Conservation (phyloP, 441 rosid species). For the Pelargonium cotyledonis region DNA sequence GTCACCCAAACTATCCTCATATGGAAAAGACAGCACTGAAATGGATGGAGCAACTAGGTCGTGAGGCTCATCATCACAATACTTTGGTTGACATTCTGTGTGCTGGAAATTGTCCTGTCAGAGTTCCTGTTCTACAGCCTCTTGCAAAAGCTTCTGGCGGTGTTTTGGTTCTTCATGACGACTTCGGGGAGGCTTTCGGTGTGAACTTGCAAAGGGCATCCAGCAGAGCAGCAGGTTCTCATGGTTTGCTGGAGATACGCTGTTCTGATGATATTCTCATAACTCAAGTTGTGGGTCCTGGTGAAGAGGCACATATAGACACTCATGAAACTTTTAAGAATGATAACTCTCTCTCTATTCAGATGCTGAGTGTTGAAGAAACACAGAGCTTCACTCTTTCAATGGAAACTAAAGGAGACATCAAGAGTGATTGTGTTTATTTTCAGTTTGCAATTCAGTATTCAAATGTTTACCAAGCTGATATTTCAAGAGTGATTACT, state of each 20-base stretch:
- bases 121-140: slow-evolving; percentile 80
- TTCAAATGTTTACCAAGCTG: slow-evolving; percentile 79
- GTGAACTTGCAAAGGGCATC: slow-evolving; percentile 94
- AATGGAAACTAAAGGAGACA: slow-evolving; percentile 81
- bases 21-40: slow-evolving; percentile 78
- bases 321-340: slow-evolving; percentile 62
- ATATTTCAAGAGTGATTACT: slow-evolving; percentile 78
- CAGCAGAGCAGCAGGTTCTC: slow-evolving; percentile 76
- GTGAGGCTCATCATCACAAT: slow-evolving; percentile 60
- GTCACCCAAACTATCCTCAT: slow-evolving; percentile 78
- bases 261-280: slow-evolving; percentile 88
- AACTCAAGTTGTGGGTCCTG: slow-evolving; percentile 91
- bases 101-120: slow-evolving; percentile 93
- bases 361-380: slow-evolving; percentile 86
- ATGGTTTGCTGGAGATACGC: slow-evolving; percentile 82
- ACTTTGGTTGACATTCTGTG: slow-evolving; percentile 89
- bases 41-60: slow-evolving; percentile 85
- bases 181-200: slow-evolving; percentile 97
- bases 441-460: slow-evolving; percentile 84
- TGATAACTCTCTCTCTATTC: slow-evolving; percentile 59
- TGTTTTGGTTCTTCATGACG: slow-evolving; percentile 88
- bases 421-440: slow-evolving; percentile 61
- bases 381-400: slow-evolving; percentile 82
- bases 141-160: slow-evolving; percentile 94
- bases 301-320: slow-evolving; percentile 81